Percentiles rank a stretch among this genome's conserved stretches.
Conservation (phyloP, 768 basidiomycete genomes). For the Tremella yokohamensis region DNA sequence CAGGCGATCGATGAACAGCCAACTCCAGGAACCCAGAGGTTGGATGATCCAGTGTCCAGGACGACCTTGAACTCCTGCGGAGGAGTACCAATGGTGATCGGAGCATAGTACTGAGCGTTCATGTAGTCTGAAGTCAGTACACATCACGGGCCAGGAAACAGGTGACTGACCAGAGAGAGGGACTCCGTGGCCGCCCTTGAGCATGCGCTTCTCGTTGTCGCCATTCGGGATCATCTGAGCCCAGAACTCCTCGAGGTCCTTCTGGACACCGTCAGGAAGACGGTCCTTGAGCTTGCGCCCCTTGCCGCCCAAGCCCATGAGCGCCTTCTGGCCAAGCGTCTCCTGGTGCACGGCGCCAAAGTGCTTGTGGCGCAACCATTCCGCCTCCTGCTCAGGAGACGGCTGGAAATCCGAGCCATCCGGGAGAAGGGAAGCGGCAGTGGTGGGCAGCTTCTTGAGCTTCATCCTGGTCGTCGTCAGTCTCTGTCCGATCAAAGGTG, state of each 20-base stretch:
- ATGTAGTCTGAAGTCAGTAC: conserved; percentile 68
- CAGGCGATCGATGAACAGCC: conserved; percentile 50
- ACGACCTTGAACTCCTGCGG: conserved; percentile 93
- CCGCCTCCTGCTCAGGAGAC: conserved; percentile 58
- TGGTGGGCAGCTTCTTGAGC: conserved; percentile 70
- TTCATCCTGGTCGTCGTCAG: conserved; percentile 62
- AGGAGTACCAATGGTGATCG: conserved; percentile 77
- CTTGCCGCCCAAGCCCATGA: conserved; percentile 61
- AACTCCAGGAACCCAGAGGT: conserved; percentile 79
- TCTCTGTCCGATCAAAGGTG: conserved; percentile 6
- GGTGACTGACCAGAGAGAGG: conserved; percentile 75
- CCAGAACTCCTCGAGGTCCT: conserved; percentile 53
- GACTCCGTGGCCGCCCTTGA: conserved; percentile 74
- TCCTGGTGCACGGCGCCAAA: conserved; percentile 57
- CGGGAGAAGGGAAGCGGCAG: conserved; percentile 53
- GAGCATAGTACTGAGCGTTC: conserved; percentile 95
- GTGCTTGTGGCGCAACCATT: conserved; percentile 93
- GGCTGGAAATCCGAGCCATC: conserved; percentile 59
- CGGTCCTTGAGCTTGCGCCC: conserved; percentile 64
- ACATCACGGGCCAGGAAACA: neutral
- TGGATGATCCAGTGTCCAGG: conserved; percentile 73
- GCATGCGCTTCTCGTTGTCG: conserved; percentile 36
- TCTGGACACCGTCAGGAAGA: neutral
- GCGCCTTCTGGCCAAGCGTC: conserved; percentile 55
- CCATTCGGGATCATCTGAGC: conserved; percentile 42